These are phyloP conservation scores for Neckera pumila DNA, from an alignment of 225 moss, liverwort and hornwort species.

Conservation along the genomic window DNA sequence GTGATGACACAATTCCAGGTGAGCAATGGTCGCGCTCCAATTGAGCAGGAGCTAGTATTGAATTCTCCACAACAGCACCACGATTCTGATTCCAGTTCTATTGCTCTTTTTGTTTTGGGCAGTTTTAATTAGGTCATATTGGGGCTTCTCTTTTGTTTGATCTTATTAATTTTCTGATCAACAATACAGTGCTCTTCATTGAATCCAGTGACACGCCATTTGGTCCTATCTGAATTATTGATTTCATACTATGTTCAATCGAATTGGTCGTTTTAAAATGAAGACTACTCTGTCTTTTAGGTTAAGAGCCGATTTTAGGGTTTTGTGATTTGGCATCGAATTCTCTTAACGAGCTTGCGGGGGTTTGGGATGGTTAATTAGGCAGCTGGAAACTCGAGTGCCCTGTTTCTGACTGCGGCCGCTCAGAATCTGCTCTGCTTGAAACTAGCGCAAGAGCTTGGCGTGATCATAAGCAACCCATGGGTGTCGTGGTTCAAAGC, in stretches of 20 bases:
- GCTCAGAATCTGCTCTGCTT: constrained; percentile 95
- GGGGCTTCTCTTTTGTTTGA: neutral
- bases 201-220: neutral
- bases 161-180: neutral
- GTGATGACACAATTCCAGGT: constrained; percentile 94
- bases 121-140: neutral
- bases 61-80: neutral
- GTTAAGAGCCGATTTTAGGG: neutral
- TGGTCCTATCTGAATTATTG: neutral
- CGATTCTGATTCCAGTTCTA: neutral
- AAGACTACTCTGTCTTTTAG: neutral
- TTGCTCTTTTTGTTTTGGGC: neutral
- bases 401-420: constrained; percentile 89
- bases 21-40: neutral
- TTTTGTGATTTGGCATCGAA: neutral
- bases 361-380: neutral
- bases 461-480: constrained; percentile 61
- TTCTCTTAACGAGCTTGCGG: neutral
- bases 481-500: constrained; percentile 98
- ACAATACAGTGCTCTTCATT: neutral
- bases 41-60: neutral
- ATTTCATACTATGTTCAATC: neutral
- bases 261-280: neutral
- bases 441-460: constrained; percentile 91
- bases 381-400: constrained; percentile 92